Evolutionary conservation across 164 flowering plant species (phyloP).

Genomic region (Pachysandra terminalis): DNA sequence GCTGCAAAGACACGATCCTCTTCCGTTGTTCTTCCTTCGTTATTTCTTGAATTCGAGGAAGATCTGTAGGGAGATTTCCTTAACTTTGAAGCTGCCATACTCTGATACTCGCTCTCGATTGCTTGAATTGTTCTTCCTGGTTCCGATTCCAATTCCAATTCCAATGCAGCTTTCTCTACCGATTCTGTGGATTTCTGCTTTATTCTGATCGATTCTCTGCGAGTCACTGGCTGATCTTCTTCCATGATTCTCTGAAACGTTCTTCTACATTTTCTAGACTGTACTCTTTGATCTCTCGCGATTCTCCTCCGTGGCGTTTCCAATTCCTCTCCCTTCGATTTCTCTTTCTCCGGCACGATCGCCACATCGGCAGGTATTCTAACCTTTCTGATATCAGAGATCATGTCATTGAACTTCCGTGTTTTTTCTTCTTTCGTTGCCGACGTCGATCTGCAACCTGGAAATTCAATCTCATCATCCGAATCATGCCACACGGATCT

Average conservation of each 20-base stretch:
- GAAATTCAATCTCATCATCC: constrained; percentile 26
- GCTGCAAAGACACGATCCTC: constrained; percentile 15
- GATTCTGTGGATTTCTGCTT: constrained; percentile 2
- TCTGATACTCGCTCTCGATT: constrained; percentile 11
- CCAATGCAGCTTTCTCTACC: constrained; percentile 12
- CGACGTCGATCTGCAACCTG: constrained; percentile 27
- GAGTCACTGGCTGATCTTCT: constrained; percentile 6
- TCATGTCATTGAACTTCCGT: constrained; percentile 24
- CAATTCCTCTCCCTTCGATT: background rate
- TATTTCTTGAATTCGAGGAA: constrained; percentile 10
- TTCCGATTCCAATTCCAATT: constrained; percentile 20
- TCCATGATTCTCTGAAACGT: background rate
- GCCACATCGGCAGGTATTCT: constrained; percentile 16
- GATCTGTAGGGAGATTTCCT: constrained; percentile 10
- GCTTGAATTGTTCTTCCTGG: constrained; percentile 15
- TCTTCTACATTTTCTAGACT: constrained; percentile 3
- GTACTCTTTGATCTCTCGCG: constrained; percentile 12
- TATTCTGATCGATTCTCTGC: constrained; percentile 10
- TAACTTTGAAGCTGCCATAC: constrained; percentile 9
- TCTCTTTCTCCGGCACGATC: constrained; percentile 1
- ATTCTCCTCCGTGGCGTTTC: constrained; percentile 16
- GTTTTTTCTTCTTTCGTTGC: constrained; percentile 17
- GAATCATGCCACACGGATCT: constrained; percentile 27
- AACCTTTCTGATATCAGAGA: constrained; percentile 20
- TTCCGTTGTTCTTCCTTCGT: constrained; percentile 5